These are phyloP conservation scores for Fusarium ambrosium DNA, from an alignment of 2,329 filamentous ascomycete genomes.

Conservation along the genomic window DNA sequence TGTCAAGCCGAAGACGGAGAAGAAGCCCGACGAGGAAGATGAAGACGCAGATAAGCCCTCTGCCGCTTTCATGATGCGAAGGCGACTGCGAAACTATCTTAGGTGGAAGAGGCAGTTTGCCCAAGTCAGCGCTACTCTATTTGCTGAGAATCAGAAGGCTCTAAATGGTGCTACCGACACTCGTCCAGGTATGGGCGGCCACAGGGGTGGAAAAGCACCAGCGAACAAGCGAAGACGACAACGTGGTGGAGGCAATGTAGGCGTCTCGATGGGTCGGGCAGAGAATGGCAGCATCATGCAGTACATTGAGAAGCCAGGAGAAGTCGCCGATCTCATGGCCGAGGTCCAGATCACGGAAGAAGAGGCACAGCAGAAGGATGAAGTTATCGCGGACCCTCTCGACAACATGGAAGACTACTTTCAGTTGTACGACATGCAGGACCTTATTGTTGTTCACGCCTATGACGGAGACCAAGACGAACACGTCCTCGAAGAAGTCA, in stretches of 20 bases:
- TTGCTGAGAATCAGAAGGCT: conserved; percentile 83
- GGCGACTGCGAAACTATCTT: conserved; percentile 87
- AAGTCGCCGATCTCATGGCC: conserved; percentile 85
- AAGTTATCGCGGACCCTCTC: conserved; percentile 81
- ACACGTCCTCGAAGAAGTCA: conserved; percentile 93
- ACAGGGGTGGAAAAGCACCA: conserved; percentile 73
- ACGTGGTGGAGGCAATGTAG: conserved; percentile 79
- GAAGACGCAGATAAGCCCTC: conserved; percentile 74
- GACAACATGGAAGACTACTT: conserved; percentile 95
- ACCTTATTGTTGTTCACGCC: conserved; percentile 89
- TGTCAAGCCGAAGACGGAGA: conserved; percentile 69
- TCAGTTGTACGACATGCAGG: conserved; percentile 90
- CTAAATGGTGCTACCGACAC: conserved; percentile 76
- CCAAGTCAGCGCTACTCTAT: conserved; percentile 83
- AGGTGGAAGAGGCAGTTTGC: conserved; percentile 92
- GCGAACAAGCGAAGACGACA: conserved; percentile 89
- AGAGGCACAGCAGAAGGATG: conserved; percentile 81
- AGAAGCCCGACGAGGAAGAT: conserved; percentile 58
- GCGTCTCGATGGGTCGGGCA: conserved; percentile 70
- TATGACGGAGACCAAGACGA: conserved; percentile 98
- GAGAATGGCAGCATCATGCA: conserved; percentile 81
- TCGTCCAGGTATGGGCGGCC: conserved; percentile 59
- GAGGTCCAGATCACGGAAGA: conserved; percentile 85
- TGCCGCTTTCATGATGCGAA: conserved; percentile 89
- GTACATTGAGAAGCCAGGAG: conserved; percentile 84